These are phyloP conservation scores for Sporobolomyces phaffii DNA, from an alignment of 768 basidiomycete species.

Conservation along the genomic window DNA sequence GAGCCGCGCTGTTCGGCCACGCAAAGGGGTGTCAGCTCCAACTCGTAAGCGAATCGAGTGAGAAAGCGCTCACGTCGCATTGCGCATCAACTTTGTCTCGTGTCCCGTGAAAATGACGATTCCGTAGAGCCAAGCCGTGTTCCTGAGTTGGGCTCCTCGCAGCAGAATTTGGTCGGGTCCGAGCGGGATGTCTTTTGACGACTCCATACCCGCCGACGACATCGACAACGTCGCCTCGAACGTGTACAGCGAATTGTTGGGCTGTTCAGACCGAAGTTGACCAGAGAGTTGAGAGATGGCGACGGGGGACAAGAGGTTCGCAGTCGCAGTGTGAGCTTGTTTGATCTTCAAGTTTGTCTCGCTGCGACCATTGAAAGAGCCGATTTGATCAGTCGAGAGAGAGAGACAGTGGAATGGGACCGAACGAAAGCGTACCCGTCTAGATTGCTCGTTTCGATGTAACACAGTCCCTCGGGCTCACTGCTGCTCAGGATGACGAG, in stretches of 20 bases:
- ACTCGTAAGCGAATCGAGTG: background rate
- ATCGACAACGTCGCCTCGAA: slow-evolving; percentile 60
- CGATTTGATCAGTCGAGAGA: background rate
- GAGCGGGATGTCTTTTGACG: slow-evolving; percentile 67
- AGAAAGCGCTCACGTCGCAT: slow-evolving; percentile 71
- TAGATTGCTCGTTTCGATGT: slow-evolving; percentile 94
- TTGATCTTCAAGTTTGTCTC: slow-evolving; percentile 99
- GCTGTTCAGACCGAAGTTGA: slow-evolving; percentile 85
- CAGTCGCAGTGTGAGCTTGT: slow-evolving; percentile 78
- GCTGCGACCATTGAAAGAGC: slow-evolving; percentile 47
- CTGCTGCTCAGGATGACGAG: slow-evolving; percentile 77
- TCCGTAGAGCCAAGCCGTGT: slow-evolving; percentile 95
- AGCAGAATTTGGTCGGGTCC: slow-evolving; percentile 92
- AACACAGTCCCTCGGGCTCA: slow-evolving; percentile 95
- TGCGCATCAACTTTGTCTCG: slow-evolving; percentile 96
- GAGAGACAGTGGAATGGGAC: background rate
- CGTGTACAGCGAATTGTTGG: slow-evolving; percentile 95
- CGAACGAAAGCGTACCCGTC: slow-evolving; percentile 62
- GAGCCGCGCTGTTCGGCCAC: slow-evolving; percentile 64
- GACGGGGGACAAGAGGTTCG: slow-evolving; percentile 67
- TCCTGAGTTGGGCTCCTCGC: slow-evolving; percentile 88
- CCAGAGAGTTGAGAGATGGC: slow-evolving; percentile 69
- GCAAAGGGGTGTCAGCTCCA: too few species aligned
- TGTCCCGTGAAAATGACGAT: slow-evolving; percentile 91
- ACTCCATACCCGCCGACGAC: slow-evolving; percentile 52